phyloP scores from a whole-genome alignment of 257 asterid genomes.

The Solanum virginianum region DNA sequence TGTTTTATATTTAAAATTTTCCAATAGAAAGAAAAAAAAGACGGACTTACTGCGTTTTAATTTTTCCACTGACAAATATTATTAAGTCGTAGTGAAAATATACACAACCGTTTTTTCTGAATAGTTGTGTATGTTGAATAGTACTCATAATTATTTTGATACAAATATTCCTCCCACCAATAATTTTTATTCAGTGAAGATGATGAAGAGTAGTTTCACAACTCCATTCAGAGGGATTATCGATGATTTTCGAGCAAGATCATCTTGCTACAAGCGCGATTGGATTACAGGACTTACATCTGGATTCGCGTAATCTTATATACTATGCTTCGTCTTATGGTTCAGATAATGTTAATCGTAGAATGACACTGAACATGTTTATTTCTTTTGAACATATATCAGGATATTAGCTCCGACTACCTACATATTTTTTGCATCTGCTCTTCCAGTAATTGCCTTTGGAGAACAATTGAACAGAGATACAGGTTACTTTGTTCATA shows the following conservation, averaged over 20 bases:
- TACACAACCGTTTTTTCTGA: not conserved
- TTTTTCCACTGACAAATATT: not conserved
- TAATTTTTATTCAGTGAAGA: not conserved
- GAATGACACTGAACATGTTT: not conserved
- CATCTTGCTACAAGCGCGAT: conserved; percentile 36
- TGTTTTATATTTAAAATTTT: too few relatives aligned
- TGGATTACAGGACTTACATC: conserved; percentile 33
- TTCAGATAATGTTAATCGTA: not conserved
- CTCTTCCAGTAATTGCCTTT: conserved; percentile 62
- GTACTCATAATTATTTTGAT: not conserved
- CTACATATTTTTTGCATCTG: conserved; percentile 47
- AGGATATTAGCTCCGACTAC: conserved; percentile 58
- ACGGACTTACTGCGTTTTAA: not conserved
- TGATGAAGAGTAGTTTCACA: not conserved
- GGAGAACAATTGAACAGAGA: conserved; percentile 53
- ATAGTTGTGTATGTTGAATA: not conserved
- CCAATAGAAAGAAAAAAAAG: too few relatives aligned
- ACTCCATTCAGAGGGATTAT: conserved; percentile 31
- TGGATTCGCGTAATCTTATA: conserved; percentile 14
- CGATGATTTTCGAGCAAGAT: conserved; percentile 28
- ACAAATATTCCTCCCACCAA: not conserved
- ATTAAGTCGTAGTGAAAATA: not conserved
- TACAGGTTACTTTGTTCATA: conserved; percentile 16
- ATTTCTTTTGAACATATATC: not conserved
- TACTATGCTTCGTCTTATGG: too few relatives aligned